phyloP scores from a whole-genome alignment of 192 early-diverging fungal species.

The Mortierella alpina region DNA sequence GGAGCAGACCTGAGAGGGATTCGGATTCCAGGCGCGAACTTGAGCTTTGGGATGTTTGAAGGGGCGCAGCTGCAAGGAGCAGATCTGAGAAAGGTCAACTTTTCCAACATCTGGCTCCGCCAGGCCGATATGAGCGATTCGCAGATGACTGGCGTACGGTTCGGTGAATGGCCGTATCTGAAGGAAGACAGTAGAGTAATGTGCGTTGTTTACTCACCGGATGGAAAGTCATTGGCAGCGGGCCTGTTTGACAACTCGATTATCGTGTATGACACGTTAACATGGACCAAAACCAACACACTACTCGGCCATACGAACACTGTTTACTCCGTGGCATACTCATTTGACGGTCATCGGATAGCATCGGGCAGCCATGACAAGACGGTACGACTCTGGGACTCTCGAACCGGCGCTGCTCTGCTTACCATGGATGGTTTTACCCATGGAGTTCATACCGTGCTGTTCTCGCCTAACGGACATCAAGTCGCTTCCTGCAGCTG shows the following conservation, averaged over 20 bases:
- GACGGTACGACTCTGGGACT: not conserved
- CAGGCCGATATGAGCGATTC: not conserved
- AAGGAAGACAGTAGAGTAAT: not conserved
- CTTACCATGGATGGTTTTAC: not conserved
- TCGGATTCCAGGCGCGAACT: slow-evolving; percentile 4
- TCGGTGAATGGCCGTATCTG: slow-evolving; percentile 1
- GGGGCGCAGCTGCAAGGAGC: not conserved
- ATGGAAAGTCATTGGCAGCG: not conserved
- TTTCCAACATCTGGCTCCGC: not conserved
- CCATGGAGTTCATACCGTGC: not conserved
- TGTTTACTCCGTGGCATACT: not conserved
- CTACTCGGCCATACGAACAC: not conserved
- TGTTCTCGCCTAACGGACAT: not conserved
- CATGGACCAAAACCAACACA: not conserved
- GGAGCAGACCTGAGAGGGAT: too few species aligned
- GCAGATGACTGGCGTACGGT: slow-evolving; percentile 1
- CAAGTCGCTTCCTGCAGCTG: not conserved
- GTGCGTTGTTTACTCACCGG: not conserved
- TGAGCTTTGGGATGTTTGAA: not conserved
- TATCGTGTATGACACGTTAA: not conserved
- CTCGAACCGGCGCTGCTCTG: not conserved
- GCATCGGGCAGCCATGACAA: not conserved
- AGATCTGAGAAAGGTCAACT: not conserved
- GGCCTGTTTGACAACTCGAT: not conserved
- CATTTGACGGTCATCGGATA: not conserved